Conservation (phyloP, 495 filamentous ascomycete genomes). For the Aspergillus avenaceus region DNA sequence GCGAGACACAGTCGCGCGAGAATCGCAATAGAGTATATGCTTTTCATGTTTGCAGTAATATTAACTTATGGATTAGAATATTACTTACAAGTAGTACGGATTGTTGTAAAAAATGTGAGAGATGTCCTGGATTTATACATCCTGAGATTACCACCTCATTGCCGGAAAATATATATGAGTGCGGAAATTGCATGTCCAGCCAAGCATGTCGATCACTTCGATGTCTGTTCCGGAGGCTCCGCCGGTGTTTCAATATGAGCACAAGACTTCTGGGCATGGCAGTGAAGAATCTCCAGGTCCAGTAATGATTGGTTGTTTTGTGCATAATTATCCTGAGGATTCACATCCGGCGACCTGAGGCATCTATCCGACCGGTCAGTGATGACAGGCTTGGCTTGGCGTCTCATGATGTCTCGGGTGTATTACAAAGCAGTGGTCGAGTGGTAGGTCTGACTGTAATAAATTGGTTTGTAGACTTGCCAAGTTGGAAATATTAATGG, state of each 20-base stretch:
- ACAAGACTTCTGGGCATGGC: no score
- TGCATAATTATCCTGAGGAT: no score
- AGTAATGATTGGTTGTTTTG: no score
- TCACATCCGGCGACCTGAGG: no score
- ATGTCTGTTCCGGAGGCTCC: not conserved
- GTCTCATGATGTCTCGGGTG: no score
- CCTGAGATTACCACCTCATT: conserved; percentile 2
- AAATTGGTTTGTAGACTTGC: no score
- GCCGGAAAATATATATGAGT: conserved; percentile 7
- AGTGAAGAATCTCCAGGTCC: not conserved
- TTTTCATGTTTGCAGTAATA: not conserved
- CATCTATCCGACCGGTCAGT: no score
- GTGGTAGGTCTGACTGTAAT: no score
- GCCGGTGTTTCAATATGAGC: conserved; percentile 1
- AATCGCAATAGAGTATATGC: not conserved
- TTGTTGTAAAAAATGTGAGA: no score
- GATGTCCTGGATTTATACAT: not conserved
- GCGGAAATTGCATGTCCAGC: conserved; percentile 9
- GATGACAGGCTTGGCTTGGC: no score
- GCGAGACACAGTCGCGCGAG: conserved; percentile 3
- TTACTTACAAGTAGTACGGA: not conserved
- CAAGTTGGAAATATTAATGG: no score
- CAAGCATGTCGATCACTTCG: not conserved
- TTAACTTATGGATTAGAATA: not conserved
- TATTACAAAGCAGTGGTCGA: no score